Conservation (phyloP, 2,329 filamentous ascomycete genomes). For the Fusarium anguioides region DNA sequence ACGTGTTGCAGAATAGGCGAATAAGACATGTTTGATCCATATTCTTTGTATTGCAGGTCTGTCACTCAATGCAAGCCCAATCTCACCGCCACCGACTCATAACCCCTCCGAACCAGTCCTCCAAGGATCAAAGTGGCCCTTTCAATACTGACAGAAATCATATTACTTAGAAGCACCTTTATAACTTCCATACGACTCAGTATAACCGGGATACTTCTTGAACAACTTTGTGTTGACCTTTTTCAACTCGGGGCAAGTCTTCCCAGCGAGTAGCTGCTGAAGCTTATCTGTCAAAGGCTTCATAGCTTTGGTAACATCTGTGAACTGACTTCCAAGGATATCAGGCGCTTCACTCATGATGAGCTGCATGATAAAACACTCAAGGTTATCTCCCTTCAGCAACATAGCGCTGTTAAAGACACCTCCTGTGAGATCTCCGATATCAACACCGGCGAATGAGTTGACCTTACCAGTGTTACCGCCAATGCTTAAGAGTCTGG, state of each 20-base stretch:
- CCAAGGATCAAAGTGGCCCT: background rate
- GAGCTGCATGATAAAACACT: constrained; percentile 53
- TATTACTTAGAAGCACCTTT: constrained; percentile 10
- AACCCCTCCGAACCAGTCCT: background rate
- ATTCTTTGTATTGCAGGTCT: no score
- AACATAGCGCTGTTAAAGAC: constrained; percentile 56
- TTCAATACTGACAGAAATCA: constrained; percentile 1
- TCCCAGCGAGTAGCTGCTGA: background rate
- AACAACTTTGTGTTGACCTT: constrained; percentile 16
- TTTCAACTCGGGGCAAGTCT: background rate
- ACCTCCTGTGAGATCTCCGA: constrained; percentile 53
- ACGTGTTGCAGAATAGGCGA: no score
- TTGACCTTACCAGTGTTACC: constrained; percentile 10
- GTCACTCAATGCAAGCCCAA: no score
- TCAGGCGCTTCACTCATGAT: constrained; percentile 35
- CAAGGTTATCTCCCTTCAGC: constrained; percentile 58
- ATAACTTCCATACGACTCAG: constrained; percentile 22
- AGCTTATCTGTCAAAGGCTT: background rate
- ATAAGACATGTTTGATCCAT: no score
- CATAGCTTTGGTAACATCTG: constrained; percentile 1
- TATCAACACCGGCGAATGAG: background rate
- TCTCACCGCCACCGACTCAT: no score
- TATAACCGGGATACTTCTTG: constrained; percentile 11
- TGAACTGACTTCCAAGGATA: constrained; percentile 8
- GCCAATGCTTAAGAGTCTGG: background rate